phyloP scores from a whole-genome alignment of 2,329 filamentous ascomycete species.

The Tolypocladium paradoxum region DNA sequence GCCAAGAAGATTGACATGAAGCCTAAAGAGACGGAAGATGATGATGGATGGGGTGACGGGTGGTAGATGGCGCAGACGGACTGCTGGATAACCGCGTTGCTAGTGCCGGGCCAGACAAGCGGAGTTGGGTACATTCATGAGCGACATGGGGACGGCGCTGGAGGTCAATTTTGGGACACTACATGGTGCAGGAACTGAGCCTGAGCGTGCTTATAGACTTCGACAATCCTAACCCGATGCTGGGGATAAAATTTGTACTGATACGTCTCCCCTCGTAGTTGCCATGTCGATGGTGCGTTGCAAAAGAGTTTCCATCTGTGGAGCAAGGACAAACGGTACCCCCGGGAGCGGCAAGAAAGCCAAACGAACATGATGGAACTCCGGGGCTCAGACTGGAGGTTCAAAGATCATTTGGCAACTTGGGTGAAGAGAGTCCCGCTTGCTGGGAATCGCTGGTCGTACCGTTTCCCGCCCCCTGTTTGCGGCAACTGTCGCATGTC shows the following conservation, averaged over 20 bases:
- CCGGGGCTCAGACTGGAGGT: background rate
- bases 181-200: background rate
- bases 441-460: background rate
- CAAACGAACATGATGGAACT: background rate
- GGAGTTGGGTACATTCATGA: background rate
- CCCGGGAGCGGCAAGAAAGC: background rate
- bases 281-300: background rate
- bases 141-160: background rate
- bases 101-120: background rate
- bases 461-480: background rate
- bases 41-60: conserved; percentile 56
- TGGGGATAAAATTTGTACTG: background rate
- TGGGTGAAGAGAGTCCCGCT: background rate
- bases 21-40: conserved; percentile 47
- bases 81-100: background rate
- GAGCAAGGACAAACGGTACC: background rate
- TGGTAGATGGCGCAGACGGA: conserved; percentile 33
- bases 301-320: too few relatives aligned
- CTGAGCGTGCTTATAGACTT: background rate
- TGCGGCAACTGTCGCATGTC: background rate
- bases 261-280: too few relatives aligned
- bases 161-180: background rate
- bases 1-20: conserved; percentile 61
- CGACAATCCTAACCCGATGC: background rate
- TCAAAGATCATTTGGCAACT: background rate